Evolutionary conservation across 805 yeast species (phyloP).

Genomic region (Zygosaccharomyces lentus): DNA sequence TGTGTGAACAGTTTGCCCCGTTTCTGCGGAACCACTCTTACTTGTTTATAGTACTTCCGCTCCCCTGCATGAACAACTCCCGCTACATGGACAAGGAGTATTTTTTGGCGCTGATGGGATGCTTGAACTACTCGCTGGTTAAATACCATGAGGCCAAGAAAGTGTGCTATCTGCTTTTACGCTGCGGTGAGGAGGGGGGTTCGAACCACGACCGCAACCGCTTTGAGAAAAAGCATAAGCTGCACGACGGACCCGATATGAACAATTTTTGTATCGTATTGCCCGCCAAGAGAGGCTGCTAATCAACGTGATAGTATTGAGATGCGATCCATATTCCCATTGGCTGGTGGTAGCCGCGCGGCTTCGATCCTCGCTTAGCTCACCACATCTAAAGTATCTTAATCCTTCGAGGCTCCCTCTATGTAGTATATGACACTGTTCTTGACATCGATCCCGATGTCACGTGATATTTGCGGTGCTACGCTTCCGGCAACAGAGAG

Average conservation of each 20-base stretch:
- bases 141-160: conserved; percentile 59
- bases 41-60: conserved; percentile 78
- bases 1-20: conserved; percentile 57
- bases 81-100: conserved; percentile 57
- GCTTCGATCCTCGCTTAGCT: too few species aligned
- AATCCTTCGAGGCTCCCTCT: too few species aligned
- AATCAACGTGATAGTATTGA: neutral
- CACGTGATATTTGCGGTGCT: too few species aligned
- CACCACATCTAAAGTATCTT: too few species aligned
- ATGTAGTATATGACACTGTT: too few species aligned
- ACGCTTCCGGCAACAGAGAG: too few species aligned
- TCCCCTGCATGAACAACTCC: conserved; percentile 81
- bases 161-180: conserved; percentile 66
- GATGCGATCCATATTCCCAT: too few species aligned
- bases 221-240: conserved; percentile 41
- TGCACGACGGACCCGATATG: conserved; percentile 52
- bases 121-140: conserved; percentile 54
- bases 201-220: neutral
- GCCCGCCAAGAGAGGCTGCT: neutral
- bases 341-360: too few species aligned
- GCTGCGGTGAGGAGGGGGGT: neutral
- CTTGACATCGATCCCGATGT: too few species aligned
- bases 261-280: conserved; percentile 62
- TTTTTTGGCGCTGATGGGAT: conserved; percentile 44
- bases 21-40: conserved; percentile 45